These are phyloP conservation scores for Yamadazyma diospyri DNA, from an alignment of 1,139 yeast species.

Conservation along the genomic window DNA sequence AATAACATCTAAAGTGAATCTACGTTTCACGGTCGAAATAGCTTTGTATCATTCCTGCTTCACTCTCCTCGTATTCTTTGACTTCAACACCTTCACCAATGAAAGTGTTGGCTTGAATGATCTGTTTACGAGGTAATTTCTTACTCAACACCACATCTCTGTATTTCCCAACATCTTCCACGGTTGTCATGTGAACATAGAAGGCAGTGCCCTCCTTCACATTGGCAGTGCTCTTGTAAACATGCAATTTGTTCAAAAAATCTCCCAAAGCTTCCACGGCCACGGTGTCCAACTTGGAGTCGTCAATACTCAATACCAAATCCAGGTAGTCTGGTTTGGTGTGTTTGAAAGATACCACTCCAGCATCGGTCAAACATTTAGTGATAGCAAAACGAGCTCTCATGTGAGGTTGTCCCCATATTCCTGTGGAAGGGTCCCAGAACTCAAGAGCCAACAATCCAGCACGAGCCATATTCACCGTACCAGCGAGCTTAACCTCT, in stretches of 20 bases:
- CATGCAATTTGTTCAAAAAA: conserved; percentile 67
- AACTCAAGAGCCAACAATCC: conserved; percentile 78
- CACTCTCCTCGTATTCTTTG: conserved; percentile 71
- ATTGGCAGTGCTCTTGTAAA: conserved; percentile 76
- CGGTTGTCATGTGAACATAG: conserved; percentile 64
- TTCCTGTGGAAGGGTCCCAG: conserved; percentile 76
- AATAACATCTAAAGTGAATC: too few relatives aligned
- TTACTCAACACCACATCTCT: conserved; percentile 67
- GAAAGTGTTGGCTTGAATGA: conserved; percentile 75
- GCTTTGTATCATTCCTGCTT: conserved; percentile 73
- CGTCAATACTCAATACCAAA: conserved; percentile 56
- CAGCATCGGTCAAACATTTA: conserved; percentile 70
- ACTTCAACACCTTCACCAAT: conserved; percentile 45
- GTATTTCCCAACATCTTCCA: conserved; percentile 60
- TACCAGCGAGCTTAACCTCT: conserved; percentile 63
- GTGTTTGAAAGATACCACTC: conserved; percentile 54
- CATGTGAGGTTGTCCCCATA: conserved; percentile 98
- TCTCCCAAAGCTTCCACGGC: conserved; percentile 76
- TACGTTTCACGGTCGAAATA: conserved; percentile 66
- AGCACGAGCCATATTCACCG: conserved; percentile 82
- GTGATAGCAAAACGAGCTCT: conserved; percentile 86
- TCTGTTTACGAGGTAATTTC: conserved; percentile 79
- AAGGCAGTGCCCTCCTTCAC: conserved; percentile 58
- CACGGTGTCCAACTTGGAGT: conserved; percentile 55
- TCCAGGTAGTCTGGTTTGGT: conserved; percentile 49